Evolutionary conservation across 345 rosid genomes (phyloP).

Genomic region (Eucalyptus marginata): DNA sequence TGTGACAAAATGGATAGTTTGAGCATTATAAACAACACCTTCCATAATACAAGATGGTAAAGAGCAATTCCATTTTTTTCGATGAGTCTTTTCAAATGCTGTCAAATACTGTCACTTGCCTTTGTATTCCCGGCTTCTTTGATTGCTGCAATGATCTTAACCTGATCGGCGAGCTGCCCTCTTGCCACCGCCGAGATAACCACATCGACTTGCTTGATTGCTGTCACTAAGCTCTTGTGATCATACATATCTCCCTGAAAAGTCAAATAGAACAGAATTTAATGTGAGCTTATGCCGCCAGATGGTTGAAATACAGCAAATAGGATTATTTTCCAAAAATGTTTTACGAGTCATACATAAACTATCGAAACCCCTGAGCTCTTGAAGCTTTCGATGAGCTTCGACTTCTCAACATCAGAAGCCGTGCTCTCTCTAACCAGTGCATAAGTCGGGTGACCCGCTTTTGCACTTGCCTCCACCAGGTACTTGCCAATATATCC

Average conservation of each 20-base stretch:
- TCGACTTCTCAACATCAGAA: conserved; percentile 9
- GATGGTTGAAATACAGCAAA: not conserved
- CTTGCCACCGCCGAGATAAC: conserved; percentile 11
- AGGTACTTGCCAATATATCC: not conserved
- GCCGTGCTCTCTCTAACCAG: conserved; percentile 22
- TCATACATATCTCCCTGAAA: conserved; percentile 20
- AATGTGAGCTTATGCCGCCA: not conserved
- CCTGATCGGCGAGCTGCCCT: conserved; percentile 1
- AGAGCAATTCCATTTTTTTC: not conserved
- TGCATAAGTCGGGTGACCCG: conserved; percentile 7
- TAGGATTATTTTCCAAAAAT: not conserved
- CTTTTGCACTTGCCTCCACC: not conserved
- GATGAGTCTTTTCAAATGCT: not conserved
- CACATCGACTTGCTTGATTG: conserved; percentile 18
- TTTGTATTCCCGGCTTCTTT: conserved; percentile 22
- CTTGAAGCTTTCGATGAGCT: conserved; percentile 17
- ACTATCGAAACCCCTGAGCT: conserved; percentile 10
- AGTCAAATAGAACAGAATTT: not conserved
- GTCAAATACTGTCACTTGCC: not conserved
- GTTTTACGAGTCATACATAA: not conserved
- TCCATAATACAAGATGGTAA: not conserved
- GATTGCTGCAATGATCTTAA: conserved; percentile 19
- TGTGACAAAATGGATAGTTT: not conserved
- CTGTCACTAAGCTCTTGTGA: conserved; percentile 12
- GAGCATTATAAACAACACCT: not conserved